These are phyloP conservation scores for Ceratobasidium sp. DNA, from an alignment of 1,284 basidiomycete species.

Conservation along the genomic window DNA sequence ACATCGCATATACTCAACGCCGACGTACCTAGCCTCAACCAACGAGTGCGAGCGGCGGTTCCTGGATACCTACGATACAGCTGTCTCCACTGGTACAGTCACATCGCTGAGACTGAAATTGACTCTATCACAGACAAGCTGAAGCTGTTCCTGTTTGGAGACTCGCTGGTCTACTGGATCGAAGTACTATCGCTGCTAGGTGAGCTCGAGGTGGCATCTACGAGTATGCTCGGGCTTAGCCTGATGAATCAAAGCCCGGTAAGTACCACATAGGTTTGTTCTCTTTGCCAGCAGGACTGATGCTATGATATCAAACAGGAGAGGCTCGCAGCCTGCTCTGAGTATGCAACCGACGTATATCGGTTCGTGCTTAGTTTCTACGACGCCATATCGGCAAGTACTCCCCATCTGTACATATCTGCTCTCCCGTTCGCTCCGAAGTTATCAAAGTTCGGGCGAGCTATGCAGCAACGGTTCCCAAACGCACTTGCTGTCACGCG, in stretches of 20 bases:
- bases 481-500: neutral
- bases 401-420: constrained; percentile 17
- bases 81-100: constrained; percentile 22
- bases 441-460: neutral
- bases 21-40: constrained; percentile 6
- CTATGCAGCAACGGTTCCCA: neutral
- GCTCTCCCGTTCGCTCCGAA: neutral
- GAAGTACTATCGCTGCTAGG: too few species aligned
- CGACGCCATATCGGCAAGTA: neutral
- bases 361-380: constrained; percentile 4
- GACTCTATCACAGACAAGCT: too few species aligned
- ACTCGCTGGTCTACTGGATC: too few species aligned
- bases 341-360: neutral
- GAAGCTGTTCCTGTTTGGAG: too few species aligned
- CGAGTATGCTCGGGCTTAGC: neutral
- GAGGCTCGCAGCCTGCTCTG: neutral
- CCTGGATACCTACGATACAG: neutral
- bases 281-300: too few species aligned
- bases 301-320: too few species aligned
- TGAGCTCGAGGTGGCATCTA: neutral
- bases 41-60: neutral
- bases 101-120: neutral
- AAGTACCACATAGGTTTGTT: too few species aligned
- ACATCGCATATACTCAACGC: constrained; percentile 26
- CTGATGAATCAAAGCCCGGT: too few species aligned